phyloP scores from a whole-genome alignment of 2,329 filamentous ascomycete genomes.

The Colletotrichum shisoi region DNA sequence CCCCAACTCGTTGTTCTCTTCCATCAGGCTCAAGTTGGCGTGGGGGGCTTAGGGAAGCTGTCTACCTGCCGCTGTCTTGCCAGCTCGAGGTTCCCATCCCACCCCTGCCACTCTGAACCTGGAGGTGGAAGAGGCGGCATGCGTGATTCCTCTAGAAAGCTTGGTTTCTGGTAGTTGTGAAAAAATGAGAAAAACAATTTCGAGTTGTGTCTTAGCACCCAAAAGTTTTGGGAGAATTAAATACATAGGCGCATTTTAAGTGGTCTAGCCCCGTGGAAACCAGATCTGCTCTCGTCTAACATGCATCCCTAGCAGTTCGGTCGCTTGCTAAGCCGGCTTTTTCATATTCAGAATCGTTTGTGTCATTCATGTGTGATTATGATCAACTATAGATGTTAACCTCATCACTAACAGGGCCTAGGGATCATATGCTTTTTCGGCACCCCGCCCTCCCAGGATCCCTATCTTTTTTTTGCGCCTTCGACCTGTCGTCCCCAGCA shows the following conservation, averaged over 20 bases:
- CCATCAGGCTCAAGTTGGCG: too few species aligned
- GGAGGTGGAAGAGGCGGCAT: background rate
- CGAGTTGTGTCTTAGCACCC: too few species aligned
- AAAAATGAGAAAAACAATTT: too few species aligned
- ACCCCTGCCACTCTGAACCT: background rate
- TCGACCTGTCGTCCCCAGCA: slow-evolving; percentile 21
- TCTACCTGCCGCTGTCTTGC: background rate
- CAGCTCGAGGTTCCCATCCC: background rate
- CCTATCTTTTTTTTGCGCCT: slow-evolving; percentile 24
- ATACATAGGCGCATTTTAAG: background rate
- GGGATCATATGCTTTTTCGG: background rate
- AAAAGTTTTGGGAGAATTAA: too few species aligned
- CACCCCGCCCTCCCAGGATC: background rate
- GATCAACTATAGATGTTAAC: slow-evolving; percentile 29
- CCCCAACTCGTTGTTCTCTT: too few species aligned
- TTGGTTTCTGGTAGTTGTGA: background rate
- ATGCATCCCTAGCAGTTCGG: too few species aligned
- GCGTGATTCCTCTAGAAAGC: background rate
- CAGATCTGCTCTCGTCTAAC: too few species aligned
- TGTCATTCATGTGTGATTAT: slow-evolving; percentile 33
- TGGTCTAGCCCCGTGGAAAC: background rate
- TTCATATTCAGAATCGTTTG: slow-evolving; percentile 16
- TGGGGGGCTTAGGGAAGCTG: background rate
- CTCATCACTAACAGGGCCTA: background rate
- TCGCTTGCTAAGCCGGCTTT: background rate